These are phyloP conservation scores for Podospora appendiculata DNA, from an alignment of 495 filamentous ascomycete species.

Conservation along the genomic window DNA sequence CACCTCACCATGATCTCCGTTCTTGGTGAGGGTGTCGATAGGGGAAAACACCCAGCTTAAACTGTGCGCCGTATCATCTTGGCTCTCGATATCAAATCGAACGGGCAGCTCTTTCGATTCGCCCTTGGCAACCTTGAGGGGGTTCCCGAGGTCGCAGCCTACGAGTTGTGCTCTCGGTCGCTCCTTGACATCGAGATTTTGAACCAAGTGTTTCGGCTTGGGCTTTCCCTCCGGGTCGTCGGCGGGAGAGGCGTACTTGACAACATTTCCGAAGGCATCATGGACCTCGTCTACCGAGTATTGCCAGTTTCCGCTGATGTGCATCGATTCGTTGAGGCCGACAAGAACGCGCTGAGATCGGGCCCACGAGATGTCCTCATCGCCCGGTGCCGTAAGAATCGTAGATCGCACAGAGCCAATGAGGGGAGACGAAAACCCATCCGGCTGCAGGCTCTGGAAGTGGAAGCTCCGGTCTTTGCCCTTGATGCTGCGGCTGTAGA, in stretches of 20 bases:
- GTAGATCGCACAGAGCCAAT: slow-evolving; percentile 45
- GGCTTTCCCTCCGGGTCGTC: slow-evolving; percentile 56
- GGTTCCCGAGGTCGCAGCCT: slow-evolving; percentile 68
- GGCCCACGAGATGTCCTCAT: slow-evolving; percentile 73
- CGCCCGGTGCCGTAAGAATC: slow-evolving; percentile 44
- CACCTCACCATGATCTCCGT: slow-evolving; percentile 53
- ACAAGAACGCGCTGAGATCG: slow-evolving; percentile 64
- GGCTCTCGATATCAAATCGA: slow-evolving; percentile 54
- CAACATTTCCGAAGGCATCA: slow-evolving; percentile 81
- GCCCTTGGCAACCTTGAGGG: slow-evolving; percentile 76
- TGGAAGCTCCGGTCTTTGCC: slow-evolving; percentile 64
- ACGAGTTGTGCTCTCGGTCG: slow-evolving; percentile 63
- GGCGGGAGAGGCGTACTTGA: slow-evolving; percentile 63
- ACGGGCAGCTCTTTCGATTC: slow-evolving; percentile 61
- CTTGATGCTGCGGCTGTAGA: slow-evolving; percentile 81
- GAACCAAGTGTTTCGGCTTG: slow-evolving; percentile 57
- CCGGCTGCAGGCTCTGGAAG: slow-evolving; percentile 86
- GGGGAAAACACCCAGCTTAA: slow-evolving; percentile 64
- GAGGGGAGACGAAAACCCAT: slow-evolving; percentile 73
- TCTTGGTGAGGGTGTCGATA: slow-evolving; percentile 52
- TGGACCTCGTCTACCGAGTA: slow-evolving; percentile 88
- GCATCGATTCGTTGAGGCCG: slow-evolving; percentile 81
- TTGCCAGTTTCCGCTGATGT: slow-evolving; percentile 66
- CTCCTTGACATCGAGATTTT: slow-evolving; percentile 78
- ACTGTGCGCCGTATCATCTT: slow-evolving; percentile 46